Conservation (phyloP, 768 basidiomycete genomes). For the Serendipita sp. region DNA sequence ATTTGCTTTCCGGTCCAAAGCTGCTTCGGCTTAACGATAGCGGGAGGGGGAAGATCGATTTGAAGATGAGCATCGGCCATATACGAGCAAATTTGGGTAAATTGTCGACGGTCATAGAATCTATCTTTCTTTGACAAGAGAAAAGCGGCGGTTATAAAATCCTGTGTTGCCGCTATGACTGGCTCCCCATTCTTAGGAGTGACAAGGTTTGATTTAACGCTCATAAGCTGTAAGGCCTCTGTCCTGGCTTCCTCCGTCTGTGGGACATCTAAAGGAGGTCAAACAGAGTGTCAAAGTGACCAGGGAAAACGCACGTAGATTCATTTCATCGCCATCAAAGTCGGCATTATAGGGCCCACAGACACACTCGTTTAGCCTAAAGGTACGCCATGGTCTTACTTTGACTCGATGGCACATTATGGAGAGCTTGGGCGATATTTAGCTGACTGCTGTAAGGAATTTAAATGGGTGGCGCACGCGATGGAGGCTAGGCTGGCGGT, state of each 20-base stretch:
- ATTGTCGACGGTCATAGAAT: slow-evolving; percentile 86
- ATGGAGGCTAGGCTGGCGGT: slow-evolving; percentile 96
- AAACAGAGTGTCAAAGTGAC: slow-evolving; percentile 1
- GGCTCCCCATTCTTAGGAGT: slow-evolving; percentile 98
- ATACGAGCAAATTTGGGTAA: slow-evolving; percentile 93
- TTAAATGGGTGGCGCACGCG: slow-evolving; percentile 34
- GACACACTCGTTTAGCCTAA: slow-evolving; percentile 96
- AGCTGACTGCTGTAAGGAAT: slow-evolving; percentile 6
- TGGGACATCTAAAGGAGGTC: slow-evolving; percentile 57
- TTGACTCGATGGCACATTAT: slow-evolving; percentile 99
- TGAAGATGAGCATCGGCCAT: slow-evolving; percentile 80
- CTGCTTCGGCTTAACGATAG: slow-evolving; percentile 80
- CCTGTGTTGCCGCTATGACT: slow-evolving; percentile 97
- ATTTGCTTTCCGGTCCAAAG: slow-evolving; percentile 98
- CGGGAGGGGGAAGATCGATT: slow-evolving; percentile 89
- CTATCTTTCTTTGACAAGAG: slow-evolving; percentile 83
- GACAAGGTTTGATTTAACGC: slow-evolving; percentile 88
- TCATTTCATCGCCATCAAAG: slow-evolving; percentile 99
- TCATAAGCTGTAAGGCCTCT: slow-evolving; percentile 95
- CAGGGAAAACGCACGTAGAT: slow-evolving; percentile 53
- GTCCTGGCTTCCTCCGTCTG: slow-evolving; percentile 98
- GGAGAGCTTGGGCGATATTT: slow-evolving; percentile 45
- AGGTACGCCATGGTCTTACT: slow-evolving; percentile 92
- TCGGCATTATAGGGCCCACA: slow-evolving; percentile 99
- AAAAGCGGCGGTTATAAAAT: slow-evolving; percentile 98